Percentiles rank a stretch among this genome's conserved stretches.
phyloP scores from a whole-genome alignment of 176 grass and related monocot species.

The Canna indica region DNA sequence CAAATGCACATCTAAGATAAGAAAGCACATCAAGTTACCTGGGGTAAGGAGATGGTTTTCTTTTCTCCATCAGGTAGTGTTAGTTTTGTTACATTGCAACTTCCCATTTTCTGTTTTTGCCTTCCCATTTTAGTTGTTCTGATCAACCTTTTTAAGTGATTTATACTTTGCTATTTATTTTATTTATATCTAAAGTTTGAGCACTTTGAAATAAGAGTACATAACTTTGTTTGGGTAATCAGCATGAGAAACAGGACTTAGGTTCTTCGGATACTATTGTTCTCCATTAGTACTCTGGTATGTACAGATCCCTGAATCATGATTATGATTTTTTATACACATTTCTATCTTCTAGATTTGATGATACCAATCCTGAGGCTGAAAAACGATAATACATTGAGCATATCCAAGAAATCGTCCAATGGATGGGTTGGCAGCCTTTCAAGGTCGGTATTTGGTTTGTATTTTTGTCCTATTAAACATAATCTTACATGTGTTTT shows the following conservation, averaged over 20 bases:
- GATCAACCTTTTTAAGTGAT: not conserved
- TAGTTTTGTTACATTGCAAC: slow-evolving; percentile 8
- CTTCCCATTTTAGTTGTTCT: not conserved
- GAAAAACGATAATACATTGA: slow-evolving; percentile 97
- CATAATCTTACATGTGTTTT: slow-evolving; percentile 3
- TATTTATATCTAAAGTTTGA: not conserved
- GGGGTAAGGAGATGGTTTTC: slow-evolving; percentile 38
- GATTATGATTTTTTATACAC: not conserved
- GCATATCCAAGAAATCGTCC: slow-evolving; percentile 83
- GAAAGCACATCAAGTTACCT: no score
- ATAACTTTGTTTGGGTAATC: not conserved
- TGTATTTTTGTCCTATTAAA: slow-evolving; percentile 2
- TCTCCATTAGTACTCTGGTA: not conserved
- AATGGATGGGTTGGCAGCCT: slow-evolving; percentile 92
- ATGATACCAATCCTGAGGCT: slow-evolving; percentile 98
- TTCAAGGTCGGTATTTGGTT: slow-evolving; percentile 45
- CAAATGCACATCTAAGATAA: no score
- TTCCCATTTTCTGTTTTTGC: not conserved
- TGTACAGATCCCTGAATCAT: not conserved
- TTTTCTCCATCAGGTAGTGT: not conserved
- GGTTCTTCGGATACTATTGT: not conserved
- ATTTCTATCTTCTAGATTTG: slow-evolving; percentile 43
- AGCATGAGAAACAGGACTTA: not conserved
- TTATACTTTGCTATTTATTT: not conserved
- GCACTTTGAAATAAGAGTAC: not conserved